Conservation (phyloP, 176 grass and related monocot genomes). For the Aegilops umbellulata region DNA sequence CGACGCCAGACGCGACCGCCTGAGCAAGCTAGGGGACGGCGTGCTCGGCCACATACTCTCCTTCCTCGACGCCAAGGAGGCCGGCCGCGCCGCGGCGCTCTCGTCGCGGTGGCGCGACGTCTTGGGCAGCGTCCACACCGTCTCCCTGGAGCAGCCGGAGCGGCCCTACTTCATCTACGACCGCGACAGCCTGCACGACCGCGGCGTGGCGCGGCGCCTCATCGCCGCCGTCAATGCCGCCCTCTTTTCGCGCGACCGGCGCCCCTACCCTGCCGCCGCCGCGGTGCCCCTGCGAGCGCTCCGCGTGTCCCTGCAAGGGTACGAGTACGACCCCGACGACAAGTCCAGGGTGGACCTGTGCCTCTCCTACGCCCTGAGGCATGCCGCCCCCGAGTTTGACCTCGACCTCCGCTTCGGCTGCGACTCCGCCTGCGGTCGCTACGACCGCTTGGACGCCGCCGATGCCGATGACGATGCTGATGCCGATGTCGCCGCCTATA, state of each 20-base stretch:
- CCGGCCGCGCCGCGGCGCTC: not conserved
- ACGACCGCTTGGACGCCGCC: not conserved
- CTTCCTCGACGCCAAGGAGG: not conserved
- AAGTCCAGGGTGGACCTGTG: not conserved
- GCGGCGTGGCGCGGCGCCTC: not conserved
- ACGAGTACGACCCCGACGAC: not conserved
- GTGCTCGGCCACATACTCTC: not conserved
- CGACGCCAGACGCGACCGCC: not conserved
- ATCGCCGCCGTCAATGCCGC: not conserved
- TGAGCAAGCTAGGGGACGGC: not conserved
- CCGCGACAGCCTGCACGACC: not conserved
- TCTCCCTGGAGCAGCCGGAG: not conserved
- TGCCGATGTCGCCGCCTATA: not conserved
- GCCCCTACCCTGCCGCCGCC: not conserved
- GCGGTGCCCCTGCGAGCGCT: not conserved
- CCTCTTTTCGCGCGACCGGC: not conserved
- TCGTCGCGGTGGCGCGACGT: not conserved
- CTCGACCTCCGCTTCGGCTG: not conserved
- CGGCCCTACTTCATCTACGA: not conserved
- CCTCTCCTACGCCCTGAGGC: not conserved
- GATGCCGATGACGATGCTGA: not conserved
- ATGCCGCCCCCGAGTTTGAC: not conserved
- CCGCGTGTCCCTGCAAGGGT: not conserved
- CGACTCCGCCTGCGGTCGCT: not conserved
- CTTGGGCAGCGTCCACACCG: not conserved